A percentile compares a stretch with the other conserved stretches of the same genome.
Evolutionary conservation across 2,329 filamentous ascomycete species (phyloP).

Genomic region (Microdochium bolleyi): DNA sequence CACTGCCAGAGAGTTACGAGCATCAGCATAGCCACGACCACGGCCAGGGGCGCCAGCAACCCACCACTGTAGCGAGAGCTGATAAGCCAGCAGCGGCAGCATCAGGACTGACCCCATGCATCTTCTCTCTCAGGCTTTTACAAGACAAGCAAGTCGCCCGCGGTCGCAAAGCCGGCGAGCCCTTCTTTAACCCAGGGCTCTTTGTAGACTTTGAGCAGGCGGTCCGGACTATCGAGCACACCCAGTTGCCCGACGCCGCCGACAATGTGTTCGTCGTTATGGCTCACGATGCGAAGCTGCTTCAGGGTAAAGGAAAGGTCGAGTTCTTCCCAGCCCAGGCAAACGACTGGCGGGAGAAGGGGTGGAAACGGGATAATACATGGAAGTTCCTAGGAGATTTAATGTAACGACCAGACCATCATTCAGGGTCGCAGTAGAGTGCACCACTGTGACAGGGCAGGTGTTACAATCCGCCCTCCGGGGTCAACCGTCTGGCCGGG

Average conservation of each 20-base stretch:
- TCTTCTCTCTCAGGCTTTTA: background rate
- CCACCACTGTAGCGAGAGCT: conserved; percentile 6
- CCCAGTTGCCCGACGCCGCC: conserved; percentile 34
- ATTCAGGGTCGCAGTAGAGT: too few species aligned
- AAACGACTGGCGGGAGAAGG: background rate
- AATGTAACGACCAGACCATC: too few species aligned
- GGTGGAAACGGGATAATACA: background rate
- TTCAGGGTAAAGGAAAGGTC: background rate
- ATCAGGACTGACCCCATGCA: background rate
- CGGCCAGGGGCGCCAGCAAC: conserved; percentile 20
- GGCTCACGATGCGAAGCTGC: conserved; percentile 30
- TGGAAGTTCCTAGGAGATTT: background rate
- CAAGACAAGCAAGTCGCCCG: background rate
- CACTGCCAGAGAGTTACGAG: conserved; percentile 19
- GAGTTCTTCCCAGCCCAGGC: background rate
- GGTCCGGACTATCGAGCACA: conserved; percentile 28
- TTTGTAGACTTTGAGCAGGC: conserved; percentile 21
- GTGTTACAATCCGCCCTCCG: too few species aligned
- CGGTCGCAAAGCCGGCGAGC: background rate
- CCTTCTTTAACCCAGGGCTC: background rate
- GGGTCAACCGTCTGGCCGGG: too few species aligned
- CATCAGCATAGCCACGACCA: conserved; percentile 17
- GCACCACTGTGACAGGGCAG: too few species aligned
- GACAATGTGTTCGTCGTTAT: conserved; percentile 34
- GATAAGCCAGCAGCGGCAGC: conserved; percentile 4